Conservation (phyloP, 1,284 basidiomycete species). For the Vanrija sp. region DNA sequence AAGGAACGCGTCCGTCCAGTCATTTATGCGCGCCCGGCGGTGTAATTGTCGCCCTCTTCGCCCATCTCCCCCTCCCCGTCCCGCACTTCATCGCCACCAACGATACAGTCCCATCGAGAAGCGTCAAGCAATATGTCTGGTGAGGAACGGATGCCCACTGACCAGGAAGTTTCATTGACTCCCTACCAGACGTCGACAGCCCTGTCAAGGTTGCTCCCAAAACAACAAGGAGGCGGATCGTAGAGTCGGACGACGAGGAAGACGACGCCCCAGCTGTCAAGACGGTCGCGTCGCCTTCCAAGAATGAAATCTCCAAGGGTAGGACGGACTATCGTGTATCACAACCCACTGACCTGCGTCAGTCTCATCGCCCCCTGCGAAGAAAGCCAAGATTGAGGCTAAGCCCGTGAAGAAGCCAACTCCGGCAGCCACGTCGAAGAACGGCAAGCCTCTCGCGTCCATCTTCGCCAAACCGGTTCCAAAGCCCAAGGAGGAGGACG, state of each 20-base stretch:
- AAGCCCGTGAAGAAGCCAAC: constrained; percentile 2
- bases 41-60: too few species aligned
- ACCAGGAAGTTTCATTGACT: constrained; percentile 1
- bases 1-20: neutral
- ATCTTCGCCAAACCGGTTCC: constrained; percentile 44
- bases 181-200: constrained; percentile 18
- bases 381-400: constrained; percentile 30
- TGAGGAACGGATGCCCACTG: neutral
- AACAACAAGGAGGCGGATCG: constrained; percentile 53
- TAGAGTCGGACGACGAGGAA: constrained; percentile 63
- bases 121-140: constrained; percentile 13
- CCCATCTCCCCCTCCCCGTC: neutral
- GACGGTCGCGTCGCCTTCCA: neutral
- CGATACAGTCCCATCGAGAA: too few species aligned
- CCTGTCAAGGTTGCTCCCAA: constrained; percentile 19
- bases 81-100: neutral
- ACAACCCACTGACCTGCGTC: neutral
- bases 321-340: too few species aligned
- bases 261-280: constrained; percentile 31
- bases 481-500: constrained; percentile 27
- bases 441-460: constrained; percentile 46
- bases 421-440: constrained; percentile 3
- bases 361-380: constrained; percentile 33
- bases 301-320: constrained; percentile 8
- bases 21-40: too few species aligned